Conservation (phyloP, 2,329 filamentous ascomycete genomes). For the Talaromyces pinophilus region DNA sequence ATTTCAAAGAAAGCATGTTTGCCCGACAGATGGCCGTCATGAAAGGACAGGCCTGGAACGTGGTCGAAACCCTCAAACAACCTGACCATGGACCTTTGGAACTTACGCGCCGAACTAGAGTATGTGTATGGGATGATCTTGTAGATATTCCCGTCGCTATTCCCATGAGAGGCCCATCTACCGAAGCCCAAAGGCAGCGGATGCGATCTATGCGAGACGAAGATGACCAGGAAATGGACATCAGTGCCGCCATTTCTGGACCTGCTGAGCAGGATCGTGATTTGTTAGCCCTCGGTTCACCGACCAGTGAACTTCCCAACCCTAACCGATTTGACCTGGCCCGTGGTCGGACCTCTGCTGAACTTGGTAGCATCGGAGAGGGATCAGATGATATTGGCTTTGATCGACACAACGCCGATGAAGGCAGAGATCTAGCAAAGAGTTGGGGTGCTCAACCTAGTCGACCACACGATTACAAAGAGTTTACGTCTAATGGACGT, state of each 20-base stretch:
- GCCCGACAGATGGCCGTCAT: conserved; percentile 97
- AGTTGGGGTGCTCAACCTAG: conserved; percentile 37
- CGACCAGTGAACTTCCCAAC: conserved; percentile 65
- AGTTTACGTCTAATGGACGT: conserved; percentile 24
- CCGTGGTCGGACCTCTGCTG: conserved; percentile 41
- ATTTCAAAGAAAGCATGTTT: conserved; percentile 99
- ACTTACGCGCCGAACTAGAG: conserved; percentile 82
- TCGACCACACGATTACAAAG: conserved; percentile 30
- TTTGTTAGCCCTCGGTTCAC: conserved; percentile 66
- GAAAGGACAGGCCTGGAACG: conserved; percentile 99
- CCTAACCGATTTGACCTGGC: conserved; percentile 73
- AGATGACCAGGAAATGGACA: conserved; percentile 85
- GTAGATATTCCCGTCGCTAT: conserved; percentile 95
- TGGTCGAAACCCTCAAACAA: conserved; percentile 94
- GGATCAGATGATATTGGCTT: conserved; percentile 35
- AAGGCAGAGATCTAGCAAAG: conserved; percentile 39
- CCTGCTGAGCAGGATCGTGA: conserved; percentile 59
- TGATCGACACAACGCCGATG: conserved; percentile 33
- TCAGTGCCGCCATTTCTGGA: conserved; percentile 68
- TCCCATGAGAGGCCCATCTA: conserved; percentile 79
- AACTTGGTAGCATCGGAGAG: conserved; percentile 36
- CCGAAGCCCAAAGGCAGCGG: conserved; percentile 74
- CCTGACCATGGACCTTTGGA: conserved; percentile 90
- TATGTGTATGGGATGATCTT: conserved; percentile 97
- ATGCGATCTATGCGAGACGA: conserved; percentile 53